Evolutionary conservation across 2,329 filamentous ascomycete genomes (phyloP).

Genomic region (Tolypocladium endophyticum): DNA sequence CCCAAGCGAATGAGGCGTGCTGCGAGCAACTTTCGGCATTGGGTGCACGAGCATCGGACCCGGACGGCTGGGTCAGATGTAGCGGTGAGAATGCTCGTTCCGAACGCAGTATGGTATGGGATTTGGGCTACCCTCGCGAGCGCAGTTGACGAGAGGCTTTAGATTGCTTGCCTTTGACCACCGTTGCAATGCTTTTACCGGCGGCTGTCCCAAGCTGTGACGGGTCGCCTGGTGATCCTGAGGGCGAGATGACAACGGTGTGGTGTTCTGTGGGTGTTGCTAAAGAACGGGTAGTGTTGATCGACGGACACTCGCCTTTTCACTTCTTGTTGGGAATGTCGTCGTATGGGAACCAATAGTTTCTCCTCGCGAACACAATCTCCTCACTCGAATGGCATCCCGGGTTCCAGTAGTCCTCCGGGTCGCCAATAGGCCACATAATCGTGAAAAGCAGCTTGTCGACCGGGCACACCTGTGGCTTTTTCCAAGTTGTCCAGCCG

Average conservation of each 20-base stretch:
- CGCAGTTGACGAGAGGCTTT: not conserved
- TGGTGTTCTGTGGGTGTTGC: not conserved
- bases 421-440: slow-evolving; percentile 50
- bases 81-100: slow-evolving; percentile 3
- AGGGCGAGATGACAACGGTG: not conserved
- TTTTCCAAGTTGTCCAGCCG: slow-evolving; percentile 50
- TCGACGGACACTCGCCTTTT: not conserved
- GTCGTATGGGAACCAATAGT: slow-evolving; percentile 12
- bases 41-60: not conserved
- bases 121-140: not conserved
- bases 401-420: slow-evolving; percentile 38
- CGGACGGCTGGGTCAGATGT: not conserved
- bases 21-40: not conserved
- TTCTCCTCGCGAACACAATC: slow-evolving; percentile 8
- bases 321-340: not conserved
- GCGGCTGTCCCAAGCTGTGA: not conserved
- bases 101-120: not conserved
- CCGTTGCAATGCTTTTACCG: too few species aligned
- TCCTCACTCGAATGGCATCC: slow-evolving; percentile 17
- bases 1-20: not conserved
- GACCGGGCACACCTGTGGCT: slow-evolving; percentile 38
- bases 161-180: not conserved
- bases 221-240: not conserved
- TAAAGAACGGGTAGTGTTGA: not conserved
- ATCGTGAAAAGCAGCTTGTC: slow-evolving; percentile 51